Conservation (phyloP, 2,329 filamentous ascomycete species). For the Fusarium nisikadoi region DNA sequence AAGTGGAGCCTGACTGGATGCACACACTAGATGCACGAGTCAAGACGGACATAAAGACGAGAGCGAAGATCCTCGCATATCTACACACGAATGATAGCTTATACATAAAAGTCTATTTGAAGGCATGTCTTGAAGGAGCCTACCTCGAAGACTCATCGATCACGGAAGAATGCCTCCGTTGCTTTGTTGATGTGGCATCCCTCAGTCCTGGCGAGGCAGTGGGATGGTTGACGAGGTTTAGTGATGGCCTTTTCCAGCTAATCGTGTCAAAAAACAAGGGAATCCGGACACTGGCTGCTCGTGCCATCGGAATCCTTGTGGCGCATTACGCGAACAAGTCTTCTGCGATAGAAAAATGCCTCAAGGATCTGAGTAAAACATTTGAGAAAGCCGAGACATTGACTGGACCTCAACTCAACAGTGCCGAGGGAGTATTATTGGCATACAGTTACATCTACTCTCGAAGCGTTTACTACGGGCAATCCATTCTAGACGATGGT, state of each 20-base stretch:
- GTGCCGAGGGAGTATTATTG: slow-evolving; percentile 59
- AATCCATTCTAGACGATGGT: slow-evolving; percentile 42
- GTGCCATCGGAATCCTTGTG: slow-evolving; percentile 79
- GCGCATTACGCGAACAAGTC: slow-evolving; percentile 67
- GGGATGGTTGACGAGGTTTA: slow-evolving; percentile 59
- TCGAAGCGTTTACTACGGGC: slow-evolving; percentile 57
- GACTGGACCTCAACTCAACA: slow-evolving; percentile 56
- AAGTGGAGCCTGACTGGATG: slow-evolving; percentile 85
- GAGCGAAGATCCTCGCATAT: slow-evolving; percentile 67
- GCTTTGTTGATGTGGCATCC: slow-evolving; percentile 65
- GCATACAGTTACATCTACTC: slow-evolving; percentile 59
- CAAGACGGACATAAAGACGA: slow-evolving; percentile 73
- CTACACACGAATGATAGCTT: slow-evolving; percentile 55
- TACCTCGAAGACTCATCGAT: slow-evolving; percentile 55
- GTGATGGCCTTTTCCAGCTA: slow-evolving; percentile 65
- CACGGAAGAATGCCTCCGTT: slow-evolving; percentile 60
- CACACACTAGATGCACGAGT: slow-evolving; percentile 78
- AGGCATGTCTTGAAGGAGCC: slow-evolving; percentile 68
- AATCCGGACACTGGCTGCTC: slow-evolving; percentile 73
- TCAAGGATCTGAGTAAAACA: slow-evolving; percentile 54
- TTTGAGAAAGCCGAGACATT: slow-evolving; percentile 56
- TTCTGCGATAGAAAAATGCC: slow-evolving; percentile 41
- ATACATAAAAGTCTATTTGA: slow-evolving; percentile 58
- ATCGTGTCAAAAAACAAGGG: slow-evolving; percentile 78
- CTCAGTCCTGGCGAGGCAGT: slow-evolving; percentile 63